A percentile compares a stretch with the other conserved stretches of the same genome.
phyloP scores from a whole-genome alignment of 1,139 yeast species.

The Geotrichum restrictum region DNA sequence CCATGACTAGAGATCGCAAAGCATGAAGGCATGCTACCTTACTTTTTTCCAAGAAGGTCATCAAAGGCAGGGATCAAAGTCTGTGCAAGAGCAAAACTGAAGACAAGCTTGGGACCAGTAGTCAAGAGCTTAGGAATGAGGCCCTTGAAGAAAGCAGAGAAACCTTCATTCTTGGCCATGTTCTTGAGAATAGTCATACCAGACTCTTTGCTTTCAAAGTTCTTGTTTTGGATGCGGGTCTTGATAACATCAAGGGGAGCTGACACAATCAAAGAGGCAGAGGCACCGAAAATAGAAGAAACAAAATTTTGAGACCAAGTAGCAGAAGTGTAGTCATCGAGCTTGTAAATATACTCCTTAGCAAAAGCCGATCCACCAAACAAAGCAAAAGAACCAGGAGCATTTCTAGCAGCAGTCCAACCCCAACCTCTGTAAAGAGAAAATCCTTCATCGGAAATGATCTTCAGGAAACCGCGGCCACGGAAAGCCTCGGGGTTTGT shows the following conservation, averaged over 20 bases:
- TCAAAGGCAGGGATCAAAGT: constrained; percentile 94
- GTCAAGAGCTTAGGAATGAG: constrained; percentile 93
- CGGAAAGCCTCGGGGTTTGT: constrained; percentile 97
- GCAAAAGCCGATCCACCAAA: constrained; percentile 99
- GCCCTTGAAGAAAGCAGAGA: constrained; percentile 92
- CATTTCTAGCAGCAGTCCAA: constrained; percentile 99
- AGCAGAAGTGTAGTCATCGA: constrained; percentile 81
- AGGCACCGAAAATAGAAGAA: constrained; percentile 96
- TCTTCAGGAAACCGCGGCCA: constrained; percentile 91
- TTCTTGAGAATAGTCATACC: constrained; percentile 90
- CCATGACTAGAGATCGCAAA: constrained; percentile 4
- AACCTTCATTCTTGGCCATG: constrained; percentile 78
- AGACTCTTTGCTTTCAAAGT: constrained; percentile 91
- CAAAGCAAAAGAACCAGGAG: constrained; percentile 96
- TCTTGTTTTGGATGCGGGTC: constrained; percentile 95
- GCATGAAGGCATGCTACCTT: neutral
- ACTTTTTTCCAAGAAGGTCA: constrained; percentile 40
- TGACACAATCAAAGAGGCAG: constrained; percentile 91
- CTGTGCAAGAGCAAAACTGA: constrained; percentile 95
- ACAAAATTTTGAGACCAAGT: constrained; percentile 94
- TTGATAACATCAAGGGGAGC: constrained; percentile 98
- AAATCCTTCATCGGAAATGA: constrained; percentile 84
- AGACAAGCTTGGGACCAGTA: constrained; percentile 96
- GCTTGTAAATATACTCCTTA: constrained; percentile 86
- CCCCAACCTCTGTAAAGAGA: constrained; percentile 98